phyloP scores from a whole-genome alignment of 148 eudicot species.

The Nepenthes mirabilis region DNA sequence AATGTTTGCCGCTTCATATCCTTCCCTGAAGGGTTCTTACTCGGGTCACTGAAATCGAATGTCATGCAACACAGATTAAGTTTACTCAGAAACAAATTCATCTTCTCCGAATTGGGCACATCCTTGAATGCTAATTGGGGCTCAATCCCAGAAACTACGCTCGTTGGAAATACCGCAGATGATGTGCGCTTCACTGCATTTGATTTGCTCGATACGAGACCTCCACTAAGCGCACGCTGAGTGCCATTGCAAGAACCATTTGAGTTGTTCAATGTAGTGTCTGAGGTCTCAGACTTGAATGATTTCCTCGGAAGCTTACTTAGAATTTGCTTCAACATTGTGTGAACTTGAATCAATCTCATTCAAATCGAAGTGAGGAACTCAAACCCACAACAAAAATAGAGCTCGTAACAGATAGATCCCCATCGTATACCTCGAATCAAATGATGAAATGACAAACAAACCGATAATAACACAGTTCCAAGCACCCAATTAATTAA shows the following conservation, averaged over 20 bases:
- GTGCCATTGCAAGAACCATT: slow-evolving; percentile 14
- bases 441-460: no score
- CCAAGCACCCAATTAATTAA: background rate
- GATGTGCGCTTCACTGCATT: slow-evolving; percentile 44
- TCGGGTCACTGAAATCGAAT: slow-evolving; percentile 59
- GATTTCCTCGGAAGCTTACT: slow-evolving; percentile 65
- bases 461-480: no score
- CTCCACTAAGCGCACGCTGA: slow-evolving; percentile 22
- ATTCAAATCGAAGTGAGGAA: no score
- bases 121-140: slow-evolving; percentile 75
- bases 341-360: background rate
- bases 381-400: no score
- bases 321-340: slow-evolving; percentile 78
- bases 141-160: slow-evolving; percentile 60
- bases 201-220: slow-evolving; percentile 21
- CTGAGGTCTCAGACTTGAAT: slow-evolving; percentile 36
- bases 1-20: slow-evolving; percentile 56
- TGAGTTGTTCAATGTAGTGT: slow-evolving; percentile 11
- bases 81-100: slow-evolving; percentile 81
- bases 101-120: slow-evolving; percentile 62
- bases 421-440: no score
- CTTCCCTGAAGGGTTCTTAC: slow-evolving; percentile 50
- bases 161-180: slow-evolving; percentile 76
- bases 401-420: no score
- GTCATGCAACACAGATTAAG: slow-evolving; percentile 80